Conservation (phyloP, 1,284 basidiomycete species). For the Apiotrichum sp. region DNA sequence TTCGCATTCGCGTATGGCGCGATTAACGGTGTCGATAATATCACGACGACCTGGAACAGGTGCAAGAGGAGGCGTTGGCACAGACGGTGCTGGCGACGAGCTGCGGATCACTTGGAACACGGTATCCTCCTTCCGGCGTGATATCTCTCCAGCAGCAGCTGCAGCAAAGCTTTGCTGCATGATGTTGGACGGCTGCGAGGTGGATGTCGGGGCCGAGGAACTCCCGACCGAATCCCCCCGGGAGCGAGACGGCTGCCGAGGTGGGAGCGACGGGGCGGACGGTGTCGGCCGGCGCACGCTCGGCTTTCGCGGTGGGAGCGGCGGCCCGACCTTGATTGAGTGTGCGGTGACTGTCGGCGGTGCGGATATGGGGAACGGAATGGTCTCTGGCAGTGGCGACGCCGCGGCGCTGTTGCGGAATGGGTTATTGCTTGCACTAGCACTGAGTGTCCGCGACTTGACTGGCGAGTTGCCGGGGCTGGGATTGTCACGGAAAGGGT, state of each 20-base stretch:
- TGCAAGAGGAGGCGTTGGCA: too few species aligned
- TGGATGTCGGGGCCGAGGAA: slow-evolving; percentile 14
- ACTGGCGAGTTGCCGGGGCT: slow-evolving; percentile 3
- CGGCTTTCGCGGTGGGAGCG: slow-evolving; percentile 17
- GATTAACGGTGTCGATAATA: slow-evolving; percentile 13
- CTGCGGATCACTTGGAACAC: slow-evolving; percentile 17
- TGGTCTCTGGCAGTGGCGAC: neutral
- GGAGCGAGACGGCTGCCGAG: neutral
- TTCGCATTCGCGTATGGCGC: slow-evolving; percentile 12
- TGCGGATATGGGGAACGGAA: neutral
- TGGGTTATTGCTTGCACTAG: slow-evolving; percentile 18
- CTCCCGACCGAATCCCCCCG: slow-evolving; percentile 12
- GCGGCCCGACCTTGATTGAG: slow-evolving; percentile 7
- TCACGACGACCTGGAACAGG: slow-evolving; percentile 1
- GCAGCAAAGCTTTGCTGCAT: slow-evolving; percentile 20
- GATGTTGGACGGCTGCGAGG: slow-evolving; percentile 7
- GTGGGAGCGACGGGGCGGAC: neutral
- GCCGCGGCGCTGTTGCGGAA: slow-evolving; percentile 4
- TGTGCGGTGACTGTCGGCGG: neutral
- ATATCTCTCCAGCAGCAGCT: slow-evolving; percentile 7
- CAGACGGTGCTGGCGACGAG: neutral
- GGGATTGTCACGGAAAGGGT: slow-evolving; percentile 15
- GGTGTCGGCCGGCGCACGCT: slow-evolving; percentile 4
- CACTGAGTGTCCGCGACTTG: slow-evolving; percentile 9
- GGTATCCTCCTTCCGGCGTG: neutral